These are phyloP conservation scores for Amoebophrya sp. DNA, from an alignment of 169 alveolate species.

Conservation along the genomic window DNA sequence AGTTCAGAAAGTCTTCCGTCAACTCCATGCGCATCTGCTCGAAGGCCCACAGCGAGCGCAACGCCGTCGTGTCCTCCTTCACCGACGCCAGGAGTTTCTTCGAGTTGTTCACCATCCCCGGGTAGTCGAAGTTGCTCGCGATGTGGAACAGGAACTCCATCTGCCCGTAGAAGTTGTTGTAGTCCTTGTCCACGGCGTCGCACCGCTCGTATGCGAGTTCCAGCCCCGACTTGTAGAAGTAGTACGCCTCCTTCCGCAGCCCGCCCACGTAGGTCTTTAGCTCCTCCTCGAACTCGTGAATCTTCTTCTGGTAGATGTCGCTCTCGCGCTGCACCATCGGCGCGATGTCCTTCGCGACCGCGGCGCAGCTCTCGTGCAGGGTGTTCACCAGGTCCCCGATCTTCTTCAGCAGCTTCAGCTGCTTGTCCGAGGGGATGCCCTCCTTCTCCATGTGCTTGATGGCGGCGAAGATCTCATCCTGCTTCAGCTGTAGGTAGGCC, in stretches of 20 bases:
- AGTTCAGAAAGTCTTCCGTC: conserved; percentile 52
- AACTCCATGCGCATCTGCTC: conserved; percentile 48
- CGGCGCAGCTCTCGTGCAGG: conserved; percentile 49
- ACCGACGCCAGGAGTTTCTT: conserved; percentile 55
- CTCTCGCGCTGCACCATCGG: conserved; percentile 62
- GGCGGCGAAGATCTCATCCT: conserved; percentile 37
- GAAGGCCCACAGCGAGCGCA: conserved; percentile 69
- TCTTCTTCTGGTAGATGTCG: conserved; percentile 55
- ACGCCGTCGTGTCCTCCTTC: conserved; percentile 54
- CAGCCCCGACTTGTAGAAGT: conserved; percentile 69
- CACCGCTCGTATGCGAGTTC: conserved; percentile 55
- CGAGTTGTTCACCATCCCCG: conserved; percentile 67
- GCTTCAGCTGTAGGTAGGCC: conserved; percentile 45
- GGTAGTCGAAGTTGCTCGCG: conserved; percentile 68
- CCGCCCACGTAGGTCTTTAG: conserved; percentile 62
- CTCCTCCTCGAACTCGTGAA: conserved; percentile 69
- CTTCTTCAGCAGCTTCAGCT: conserved; percentile 46
- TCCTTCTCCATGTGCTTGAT: conserved; percentile 43
- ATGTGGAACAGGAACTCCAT: conserved; percentile 52
- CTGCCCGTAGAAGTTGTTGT: conserved; percentile 43
- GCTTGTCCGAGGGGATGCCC: conserved; percentile 32
- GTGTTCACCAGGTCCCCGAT: conserved; percentile 54
- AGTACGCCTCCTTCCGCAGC: conserved; percentile 66
- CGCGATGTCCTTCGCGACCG: conserved; percentile 61
- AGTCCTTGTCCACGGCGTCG: conserved; percentile 46